phyloP scores from a whole-genome alignment of 257 asterid species.

The Vinca minor region DNA sequence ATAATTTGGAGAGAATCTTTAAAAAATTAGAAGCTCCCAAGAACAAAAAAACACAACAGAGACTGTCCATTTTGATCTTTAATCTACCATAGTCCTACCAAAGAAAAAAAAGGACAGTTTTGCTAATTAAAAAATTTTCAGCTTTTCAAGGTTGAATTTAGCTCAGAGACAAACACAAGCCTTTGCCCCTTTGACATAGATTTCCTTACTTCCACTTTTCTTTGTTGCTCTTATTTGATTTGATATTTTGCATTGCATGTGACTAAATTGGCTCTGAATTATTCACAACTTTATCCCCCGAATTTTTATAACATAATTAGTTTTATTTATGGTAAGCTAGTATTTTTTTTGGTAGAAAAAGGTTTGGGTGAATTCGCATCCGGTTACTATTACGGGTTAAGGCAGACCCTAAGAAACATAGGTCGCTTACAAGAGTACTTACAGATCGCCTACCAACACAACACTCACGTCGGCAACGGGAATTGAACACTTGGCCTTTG shows the following conservation, averaged over 20 bases:
- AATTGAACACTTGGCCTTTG: too few relatives aligned
- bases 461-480: too few relatives aligned
- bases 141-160: slow-evolving; percentile 13
- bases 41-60: slow-evolving; percentile 6
- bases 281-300: neutral
- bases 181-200: slow-evolving; percentile 11
- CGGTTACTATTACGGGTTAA: too few relatives aligned
- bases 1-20: slow-evolving; percentile 1
- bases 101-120: slow-evolving; percentile 7
- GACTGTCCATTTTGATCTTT: slow-evolving; percentile 2
- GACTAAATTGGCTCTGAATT: slow-evolving; percentile 1
- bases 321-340: too few relatives aligned
- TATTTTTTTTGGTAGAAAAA: too few relatives aligned
- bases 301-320: too few relatives aligned
- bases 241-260: neutral
- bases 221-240: neutral
- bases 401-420: too few relatives aligned
- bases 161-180: slow-evolving; percentile 10
- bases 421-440: too few relatives aligned
- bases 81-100: neutral
- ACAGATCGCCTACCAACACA: too few relatives aligned
- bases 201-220: slow-evolving; percentile 10
- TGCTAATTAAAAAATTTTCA: neutral
- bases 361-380: too few relatives aligned
- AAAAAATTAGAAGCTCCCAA: slow-evolving; percentile 5